Evolutionary conservation across 306 rosid genomes (phyloP).

Genomic region (Oemleria cerasiformis): DNA sequence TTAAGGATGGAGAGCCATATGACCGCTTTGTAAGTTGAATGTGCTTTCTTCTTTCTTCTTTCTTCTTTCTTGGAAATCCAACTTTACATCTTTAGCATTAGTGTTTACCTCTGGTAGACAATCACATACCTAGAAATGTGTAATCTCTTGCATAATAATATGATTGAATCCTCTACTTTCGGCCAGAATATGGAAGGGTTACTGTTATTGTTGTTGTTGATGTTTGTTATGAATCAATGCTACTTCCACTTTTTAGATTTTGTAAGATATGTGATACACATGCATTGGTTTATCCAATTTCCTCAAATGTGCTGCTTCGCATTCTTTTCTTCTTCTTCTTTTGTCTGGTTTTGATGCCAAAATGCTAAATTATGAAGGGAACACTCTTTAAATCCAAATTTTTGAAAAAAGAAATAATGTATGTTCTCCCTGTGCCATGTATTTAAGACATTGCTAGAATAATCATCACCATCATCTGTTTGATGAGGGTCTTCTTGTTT

Average conservation of each 20-base stretch:
- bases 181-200: neutral
- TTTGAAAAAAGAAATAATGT: neutral
- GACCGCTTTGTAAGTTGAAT: constrained; percentile 77
- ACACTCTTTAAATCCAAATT: neutral
- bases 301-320: neutral
- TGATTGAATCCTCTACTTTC: neutral
- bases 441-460: neutral
- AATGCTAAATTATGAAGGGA: neutral
- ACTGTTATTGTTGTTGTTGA: neutral
- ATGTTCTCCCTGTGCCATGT: neutral
- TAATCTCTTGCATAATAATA: neutral
- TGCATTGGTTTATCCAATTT: neutral
- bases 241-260: neutral
- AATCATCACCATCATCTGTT: neutral
- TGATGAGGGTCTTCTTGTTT: neutral
- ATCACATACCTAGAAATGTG: neutral
- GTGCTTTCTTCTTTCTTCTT: neutral
- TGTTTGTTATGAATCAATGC: neutral
- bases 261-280: neutral
- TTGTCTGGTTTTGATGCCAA: neutral
- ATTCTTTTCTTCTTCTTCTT: neutral
- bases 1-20: constrained; percentile 74
- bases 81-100: constrained; percentile 1
- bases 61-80: neutral
- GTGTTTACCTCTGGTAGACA: neutral